Evolutionary conservation across 83 land plant species (phyloP), one percentile per base, ranked within the genome.

Genomic region (Picea abies): DNA sequence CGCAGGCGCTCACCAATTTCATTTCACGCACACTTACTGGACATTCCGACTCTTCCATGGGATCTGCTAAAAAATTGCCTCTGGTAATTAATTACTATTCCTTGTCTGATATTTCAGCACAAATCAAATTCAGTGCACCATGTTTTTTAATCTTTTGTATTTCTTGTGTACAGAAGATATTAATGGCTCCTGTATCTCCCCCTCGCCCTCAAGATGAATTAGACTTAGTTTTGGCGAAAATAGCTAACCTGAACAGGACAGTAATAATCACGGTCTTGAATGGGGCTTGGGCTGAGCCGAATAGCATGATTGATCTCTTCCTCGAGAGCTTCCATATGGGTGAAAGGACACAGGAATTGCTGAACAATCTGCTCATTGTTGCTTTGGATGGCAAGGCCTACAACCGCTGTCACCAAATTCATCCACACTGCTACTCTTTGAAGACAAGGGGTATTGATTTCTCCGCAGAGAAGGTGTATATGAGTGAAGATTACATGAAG

Each of bases 291-390:
- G 86, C 86, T 2, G 29, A 65, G 47, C 83, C 79, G 5, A 78
- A 81, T 41, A 49, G 86, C n/a, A 85, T 89, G 88, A 83, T 90
- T 60, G 85, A 90, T 82, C 80, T 87, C 4, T 90, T 90, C 80
- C 10, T 90, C 58, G 83, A 88, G 66, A 90, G 91, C 80, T 90
- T 90, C 79, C 80, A 52, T 19, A 11, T 63, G 17, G 91, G 91
- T 16, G 82, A 87, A 5, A 83, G 77, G 11, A 88, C 87, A n/a
- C 37, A 7, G 19, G 60, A 63, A 4, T 60, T 85, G 70, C 37
- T 87, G 71, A 17, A 90, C 12, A 87, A 90, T 60, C 63, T 90
- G 39, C 23, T 88, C 47, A 73, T 90, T 39, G 83, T 90, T 65
- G 85, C 85, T 1, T 63, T 88, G 85, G 91, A 89, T 64, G 73